Evolutionary conservation across 2,329 filamentous ascomycete genomes (phyloP), one percentile per base, ranked within the genome.

Genomic region (Aspergillus oerlinghausenensis): DNA sequence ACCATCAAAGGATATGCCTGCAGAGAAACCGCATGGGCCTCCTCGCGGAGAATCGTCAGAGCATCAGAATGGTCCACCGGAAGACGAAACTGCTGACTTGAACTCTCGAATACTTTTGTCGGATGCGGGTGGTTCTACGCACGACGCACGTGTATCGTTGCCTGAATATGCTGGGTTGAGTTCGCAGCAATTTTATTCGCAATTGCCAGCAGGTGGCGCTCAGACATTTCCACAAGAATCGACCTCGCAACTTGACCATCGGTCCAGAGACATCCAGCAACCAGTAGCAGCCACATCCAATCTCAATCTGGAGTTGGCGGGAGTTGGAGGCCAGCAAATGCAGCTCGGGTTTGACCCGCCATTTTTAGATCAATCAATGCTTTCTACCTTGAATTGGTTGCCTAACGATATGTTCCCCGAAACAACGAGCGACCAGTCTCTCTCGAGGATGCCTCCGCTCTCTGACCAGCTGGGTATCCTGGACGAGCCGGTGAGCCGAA

Each of bases 331-430:
- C 17, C 52, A 63, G 9, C 63, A 63, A 29, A 55, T 64, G 5
- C 56, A 62, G 8, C 38, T 71, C n/a, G 61, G 59, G 1, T 63
- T 70, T 47, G 61, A 67, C 11, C 64, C 62, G 11, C 60, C 66
- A 1, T 54, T 71, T 11, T 61, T 71, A 11, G 65, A 69, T 32
- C 63, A 64, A 10, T 64, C 67, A 6, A 61, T 66, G 29, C 51
- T 65, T 43, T 69, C 71, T 8, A 66, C 68, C 1, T 68, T 75
- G 21, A 75, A 76, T 49, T 76, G 73, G 73, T 63, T 75, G 4
- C 69, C 72, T 7, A 65, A 68, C 5, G 67, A 72, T 45, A 54
- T 70, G 19, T 64, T 68, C 9, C 56, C 64, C n/a, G 60, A 61
- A 35, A 40, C 62, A 19, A 21, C 60, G 3, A 55, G 52, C 51